Conservation (phyloP, 2,329 filamentous ascomycete species). For the Colletotrichum truncatum region DNA sequence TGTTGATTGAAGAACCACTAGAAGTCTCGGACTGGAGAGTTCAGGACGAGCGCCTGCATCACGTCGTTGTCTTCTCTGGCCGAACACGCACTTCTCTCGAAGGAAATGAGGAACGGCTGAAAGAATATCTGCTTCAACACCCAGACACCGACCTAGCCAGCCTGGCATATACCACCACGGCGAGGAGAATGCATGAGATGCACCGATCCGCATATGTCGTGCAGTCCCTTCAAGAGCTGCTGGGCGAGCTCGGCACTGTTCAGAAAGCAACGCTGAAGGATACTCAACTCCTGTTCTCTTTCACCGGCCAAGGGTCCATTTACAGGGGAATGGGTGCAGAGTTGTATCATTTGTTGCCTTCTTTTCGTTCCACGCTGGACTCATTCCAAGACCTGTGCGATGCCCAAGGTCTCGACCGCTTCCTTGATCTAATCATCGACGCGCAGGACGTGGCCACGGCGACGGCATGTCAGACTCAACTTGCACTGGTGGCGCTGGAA, state of each 20-base stretch:
- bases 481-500: constrained; percentile 62
- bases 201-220: constrained; percentile 52
- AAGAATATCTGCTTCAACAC: constrained; percentile 57
- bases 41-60: neutral
- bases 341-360: constrained; percentile 60
- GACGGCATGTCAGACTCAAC: too few relatives aligned
- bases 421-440: too few relatives aligned
- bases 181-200: constrained; percentile 63
- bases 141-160: constrained; percentile 59
- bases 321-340: constrained; percentile 60
- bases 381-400: too few relatives aligned
- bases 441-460: too few relatives aligned
- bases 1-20: constrained; percentile 58
- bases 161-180: constrained; percentile 74
- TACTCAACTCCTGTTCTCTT: constrained; percentile 53
- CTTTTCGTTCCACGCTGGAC: too few relatives aligned
- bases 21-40: neutral
- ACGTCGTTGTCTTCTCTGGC: constrained; percentile 57
- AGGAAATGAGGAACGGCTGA: constrained; percentile 64
- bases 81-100: constrained; percentile 64
- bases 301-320: constrained; percentile 65
- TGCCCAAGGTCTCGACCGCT: too few relatives aligned
- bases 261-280: neutral
- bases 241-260: neutral
- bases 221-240: constrained; percentile 40